Base-by-base conservation (phyloP, 345 rosid species). In the Ceriops zippeliana region DNA sequence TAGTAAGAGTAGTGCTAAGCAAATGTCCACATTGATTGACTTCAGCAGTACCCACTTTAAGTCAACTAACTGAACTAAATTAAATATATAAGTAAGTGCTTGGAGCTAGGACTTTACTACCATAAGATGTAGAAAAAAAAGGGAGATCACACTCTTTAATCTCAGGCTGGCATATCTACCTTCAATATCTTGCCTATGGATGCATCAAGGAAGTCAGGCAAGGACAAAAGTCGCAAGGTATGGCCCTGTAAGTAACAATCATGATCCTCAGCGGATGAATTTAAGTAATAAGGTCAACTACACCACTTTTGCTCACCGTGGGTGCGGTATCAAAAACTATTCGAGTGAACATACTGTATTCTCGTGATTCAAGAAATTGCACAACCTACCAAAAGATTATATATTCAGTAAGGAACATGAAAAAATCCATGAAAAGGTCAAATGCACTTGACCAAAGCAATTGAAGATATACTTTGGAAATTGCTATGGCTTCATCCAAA, bases 281-380 rank as follows among this genome's bases (percentile, higher is more conserved):
- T 57, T 49, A 64, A 60, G 38, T 58, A 52, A 31, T 47, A 27
- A 66, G 61, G 30, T 49, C 38, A 52, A 65, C 31, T 53, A 52
- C 17, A 17, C 57, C 20, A 26, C 24, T 68, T 76, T 61, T 54
- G 32, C 93, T 86, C 75, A 95, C 99, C 72, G 96, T 95, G 46
- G 99, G 99, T 74, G 99, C 97, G 58, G 99, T 95, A 76, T 91
- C 99, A 75, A 91, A 95, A 62, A 95, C 88, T 32, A 95, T 91
- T 73, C 97, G 86, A 57, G 99, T 91, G 73, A 95, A 95, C 93
- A 88, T 86, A 60, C 71, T 82, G 80, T 95, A 95, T 77, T 95
- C 90, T 13, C 73, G 87, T 19, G 99, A 90, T 73, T 95, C 99
- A 68, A 95, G 91, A 78, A 95, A 95, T 73, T 95, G 99, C 61